These are phyloP conservation scores for Kwoniella shandongensis DNA, from an alignment of 768 basidiomycete genomes.

Conservation along the genomic window DNA sequence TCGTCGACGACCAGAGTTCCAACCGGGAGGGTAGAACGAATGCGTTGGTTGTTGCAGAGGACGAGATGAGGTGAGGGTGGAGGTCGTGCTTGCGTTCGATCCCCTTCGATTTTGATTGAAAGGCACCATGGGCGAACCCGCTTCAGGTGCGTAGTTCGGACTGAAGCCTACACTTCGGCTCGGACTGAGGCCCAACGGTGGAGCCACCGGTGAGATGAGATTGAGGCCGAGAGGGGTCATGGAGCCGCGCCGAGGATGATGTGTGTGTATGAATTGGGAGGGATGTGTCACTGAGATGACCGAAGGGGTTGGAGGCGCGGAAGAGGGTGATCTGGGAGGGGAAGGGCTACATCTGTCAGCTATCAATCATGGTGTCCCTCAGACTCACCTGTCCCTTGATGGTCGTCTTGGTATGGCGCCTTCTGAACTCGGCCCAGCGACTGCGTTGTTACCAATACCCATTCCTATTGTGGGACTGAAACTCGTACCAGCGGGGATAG, in stretches of 20 bases:
- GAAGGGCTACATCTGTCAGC: conserved; percentile 1
- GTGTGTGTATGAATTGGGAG: conserved; percentile 52
- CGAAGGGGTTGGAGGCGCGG: conserved; percentile 44
- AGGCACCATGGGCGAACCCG: too few relatives aligned
- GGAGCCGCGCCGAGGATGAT: conserved; percentile 51
- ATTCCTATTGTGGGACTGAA: neutral
- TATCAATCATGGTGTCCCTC: neutral
- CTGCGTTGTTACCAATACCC: conserved; percentile 26
- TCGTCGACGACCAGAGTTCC: conserved; percentile 25
- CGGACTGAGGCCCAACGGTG: conserved; percentile 6
- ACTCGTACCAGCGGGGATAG: conserved; percentile 13
- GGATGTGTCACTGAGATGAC: conserved; percentile 43
- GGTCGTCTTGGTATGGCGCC: conserved; percentile 25
- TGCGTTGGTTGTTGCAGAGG: conserved; percentile 1
- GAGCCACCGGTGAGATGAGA: conserved; percentile 49
- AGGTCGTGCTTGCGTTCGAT: conserved; percentile 37
- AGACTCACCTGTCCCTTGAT: conserved; percentile 4
- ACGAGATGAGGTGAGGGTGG: conserved; percentile 1
- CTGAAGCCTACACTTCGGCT: conserved; percentile 16
- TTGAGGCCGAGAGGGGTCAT: conserved; percentile 50
- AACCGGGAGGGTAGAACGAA: conserved; percentile 14
- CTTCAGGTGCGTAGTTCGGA: conserved; percentile 1
- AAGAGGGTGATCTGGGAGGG: conserved; percentile 35
- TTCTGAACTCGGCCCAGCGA: conserved; percentile 38
- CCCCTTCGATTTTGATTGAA: conserved; percentile 14